phyloP scores from a whole-genome alignment of 352 stramenopile genomes.

The Phytophthora syringae region DNA sequence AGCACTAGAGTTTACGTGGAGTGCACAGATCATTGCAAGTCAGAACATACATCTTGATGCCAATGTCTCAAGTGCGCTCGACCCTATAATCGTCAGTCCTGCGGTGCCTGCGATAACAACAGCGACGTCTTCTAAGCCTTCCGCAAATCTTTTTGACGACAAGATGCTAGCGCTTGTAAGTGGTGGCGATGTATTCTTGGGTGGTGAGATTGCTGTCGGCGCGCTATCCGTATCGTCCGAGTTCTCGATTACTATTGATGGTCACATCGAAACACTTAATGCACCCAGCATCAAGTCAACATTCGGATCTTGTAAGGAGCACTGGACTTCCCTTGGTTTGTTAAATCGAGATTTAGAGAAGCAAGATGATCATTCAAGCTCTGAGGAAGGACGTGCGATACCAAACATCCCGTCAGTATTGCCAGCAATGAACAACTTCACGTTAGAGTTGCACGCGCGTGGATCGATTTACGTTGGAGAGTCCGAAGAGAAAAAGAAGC shows the following conservation, averaged over 20 bases:
- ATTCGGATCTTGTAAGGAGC: conserved; percentile 59
- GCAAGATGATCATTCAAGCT: conserved; percentile 3
- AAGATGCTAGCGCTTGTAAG: conserved; percentile 62
- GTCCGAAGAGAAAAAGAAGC: conserved; percentile 30
- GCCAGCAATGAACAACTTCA: conserved; percentile 59
- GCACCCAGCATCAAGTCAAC: conserved; percentile 47
- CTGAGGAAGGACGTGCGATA: conserved; percentile 12
- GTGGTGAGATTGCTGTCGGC: conserved; percentile 53
- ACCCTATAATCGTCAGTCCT: conserved; percentile 25
- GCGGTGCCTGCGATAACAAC: conserved; percentile 1
- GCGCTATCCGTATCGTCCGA: conserved; percentile 57
- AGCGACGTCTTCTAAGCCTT: conserved; percentile 6
- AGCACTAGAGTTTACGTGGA: conserved; percentile 48
- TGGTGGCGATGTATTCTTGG: conserved; percentile 57
- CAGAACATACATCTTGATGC: conserved; percentile 60
- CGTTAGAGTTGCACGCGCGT: conserved; percentile 55
- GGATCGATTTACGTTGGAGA: conserved; percentile 64
- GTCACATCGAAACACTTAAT: conserved; percentile 51
- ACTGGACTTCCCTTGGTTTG: conserved; percentile 32
- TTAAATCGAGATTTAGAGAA: conserved; percentile 22
- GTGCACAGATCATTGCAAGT: conserved; percentile 47
- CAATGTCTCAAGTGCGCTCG: conserved; percentile 46
- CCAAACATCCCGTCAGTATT: conserved; percentile 30
- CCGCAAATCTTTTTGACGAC: conserved; percentile 21
- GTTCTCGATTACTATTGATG: conserved; percentile 57